A percentile compares a stretch with the other conserved stretches of the same genome.
Conservation (phyloP, 768 basidiomycete species). For the Russula earlei region DNA sequence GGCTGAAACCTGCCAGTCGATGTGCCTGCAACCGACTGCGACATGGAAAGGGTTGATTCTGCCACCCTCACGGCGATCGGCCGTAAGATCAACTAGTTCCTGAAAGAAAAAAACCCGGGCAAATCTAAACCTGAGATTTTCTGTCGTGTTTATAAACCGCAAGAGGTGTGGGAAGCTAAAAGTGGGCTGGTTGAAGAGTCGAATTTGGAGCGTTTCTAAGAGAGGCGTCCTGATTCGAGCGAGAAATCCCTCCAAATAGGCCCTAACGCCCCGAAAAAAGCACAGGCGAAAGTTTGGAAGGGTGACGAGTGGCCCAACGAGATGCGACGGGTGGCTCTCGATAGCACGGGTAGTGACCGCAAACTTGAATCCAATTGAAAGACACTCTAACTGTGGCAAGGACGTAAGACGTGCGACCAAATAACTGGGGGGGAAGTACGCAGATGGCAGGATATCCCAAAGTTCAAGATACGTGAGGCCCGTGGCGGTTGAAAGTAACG, state of each 20-base stretch:
- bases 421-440: neutral
- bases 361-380: neutral
- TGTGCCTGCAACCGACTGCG: neutral
- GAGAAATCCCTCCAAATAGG: neutral
- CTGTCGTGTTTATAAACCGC: neutral
- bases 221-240: neutral
- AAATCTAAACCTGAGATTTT: neutral
- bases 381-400: neutral
- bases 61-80: neutral
- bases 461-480: neutral
- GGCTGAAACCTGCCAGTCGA: neutral
- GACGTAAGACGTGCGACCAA: neutral
- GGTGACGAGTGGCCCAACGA: neutral
- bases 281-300: neutral
- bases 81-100: neutral
- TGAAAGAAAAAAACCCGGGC: neutral
- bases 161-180: neutral
- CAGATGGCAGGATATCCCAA: neutral
- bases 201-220: neutral
- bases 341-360: neutral
- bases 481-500: neutral
- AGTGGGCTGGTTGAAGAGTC: neutral
- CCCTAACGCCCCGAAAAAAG: neutral
- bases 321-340: neutral
- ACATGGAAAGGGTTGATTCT: neutral